Evolutionary conservation across 805 yeast species (phyloP).

Genomic region (Metschnikowia peoriensis): DNA sequence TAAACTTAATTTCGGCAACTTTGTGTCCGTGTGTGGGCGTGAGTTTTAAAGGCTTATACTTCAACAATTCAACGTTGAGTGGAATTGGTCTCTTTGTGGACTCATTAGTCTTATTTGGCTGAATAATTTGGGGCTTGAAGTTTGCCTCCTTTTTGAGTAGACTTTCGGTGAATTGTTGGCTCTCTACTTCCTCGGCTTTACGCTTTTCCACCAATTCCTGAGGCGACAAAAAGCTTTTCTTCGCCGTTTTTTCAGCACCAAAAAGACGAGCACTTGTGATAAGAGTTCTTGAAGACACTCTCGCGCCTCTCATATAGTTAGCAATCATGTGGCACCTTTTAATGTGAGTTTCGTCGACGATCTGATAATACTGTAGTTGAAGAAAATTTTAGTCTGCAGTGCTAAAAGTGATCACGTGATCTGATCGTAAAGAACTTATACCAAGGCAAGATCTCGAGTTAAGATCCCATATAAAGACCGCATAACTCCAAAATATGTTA

Average conservation of each 20-base stretch:
- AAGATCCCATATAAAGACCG: too few species aligned
- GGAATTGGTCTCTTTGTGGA: conserved; percentile 61
- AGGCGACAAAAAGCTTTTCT: conserved; percentile 27
- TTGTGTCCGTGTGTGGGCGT: conserved; percentile 66
- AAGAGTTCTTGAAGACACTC: conserved; percentile 9
- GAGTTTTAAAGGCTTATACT: conserved; percentile 75
- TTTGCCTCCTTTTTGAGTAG: conserved; percentile 27
- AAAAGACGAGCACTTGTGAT: conserved; percentile 3
- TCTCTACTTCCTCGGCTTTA: conserved; percentile 24
- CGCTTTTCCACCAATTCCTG: conserved; percentile 30
- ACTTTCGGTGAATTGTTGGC: conserved; percentile 25
- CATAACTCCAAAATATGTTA: too few species aligned
- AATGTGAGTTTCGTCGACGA: neutral
- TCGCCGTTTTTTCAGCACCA: neutral
- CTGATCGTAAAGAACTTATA: too few species aligned
- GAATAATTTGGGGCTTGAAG: conserved; percentile 32
- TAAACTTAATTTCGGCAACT: conserved; percentile 73
- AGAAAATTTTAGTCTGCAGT: conserved; percentile 10
- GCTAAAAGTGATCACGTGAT: conserved; percentile 6
- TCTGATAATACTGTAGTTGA: neutral
- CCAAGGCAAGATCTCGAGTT: too few species aligned
- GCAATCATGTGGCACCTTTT: conserved; percentile 6
- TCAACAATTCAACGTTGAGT: conserved; percentile 76
- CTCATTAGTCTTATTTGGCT: conserved; percentile 20
- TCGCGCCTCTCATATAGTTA: conserved; percentile 4